Evolutionary conservation across 345 rosid genomes (phyloP).

Genomic region (Aegle marmelos): DNA sequence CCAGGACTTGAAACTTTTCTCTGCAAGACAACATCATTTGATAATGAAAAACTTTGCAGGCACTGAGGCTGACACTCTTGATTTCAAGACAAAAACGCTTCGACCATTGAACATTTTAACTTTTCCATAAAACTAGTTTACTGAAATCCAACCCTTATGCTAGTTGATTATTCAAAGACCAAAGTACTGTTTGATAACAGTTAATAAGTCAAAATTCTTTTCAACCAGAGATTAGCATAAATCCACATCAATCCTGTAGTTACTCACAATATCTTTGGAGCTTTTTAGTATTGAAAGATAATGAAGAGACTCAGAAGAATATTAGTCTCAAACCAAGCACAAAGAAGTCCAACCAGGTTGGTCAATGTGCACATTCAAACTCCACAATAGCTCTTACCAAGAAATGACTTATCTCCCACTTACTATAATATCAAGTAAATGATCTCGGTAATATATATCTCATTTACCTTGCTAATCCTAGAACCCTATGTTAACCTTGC

Average conservation of each 20-base stretch:
- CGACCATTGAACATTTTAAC: neutral
- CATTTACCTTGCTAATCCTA: conserved; percentile 6
- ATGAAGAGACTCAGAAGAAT: neutral
- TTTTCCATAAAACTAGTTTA: neutral
- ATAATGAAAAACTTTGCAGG: conserved; percentile 6
- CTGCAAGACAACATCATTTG: conserved; percentile 19
- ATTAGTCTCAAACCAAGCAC: neutral
- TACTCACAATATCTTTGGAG: neutral
- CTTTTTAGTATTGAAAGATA: neutral
- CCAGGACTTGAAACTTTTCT: conserved; percentile 40
- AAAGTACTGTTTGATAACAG: neutral
- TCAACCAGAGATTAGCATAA: neutral
- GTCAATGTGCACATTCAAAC: conserved; percentile 1
- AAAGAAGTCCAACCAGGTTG: neutral
- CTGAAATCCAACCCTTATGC: neutral
- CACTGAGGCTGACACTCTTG: neutral
- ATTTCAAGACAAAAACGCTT: neutral
- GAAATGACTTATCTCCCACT: neutral
- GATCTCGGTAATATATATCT: neutral
- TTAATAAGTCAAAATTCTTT: neutral
- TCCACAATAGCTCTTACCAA: neutral
- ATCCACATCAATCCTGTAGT: conserved; percentile 5
- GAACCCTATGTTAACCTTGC: neutral
- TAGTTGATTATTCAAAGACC: neutral
- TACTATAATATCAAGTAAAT: neutral